Percentiles rank a stretch among this genome's conserved stretches.
Evolutionary conservation across 2,329 filamentous ascomycete species (phyloP).

Genomic region (Fusarium sp.): DNA sequence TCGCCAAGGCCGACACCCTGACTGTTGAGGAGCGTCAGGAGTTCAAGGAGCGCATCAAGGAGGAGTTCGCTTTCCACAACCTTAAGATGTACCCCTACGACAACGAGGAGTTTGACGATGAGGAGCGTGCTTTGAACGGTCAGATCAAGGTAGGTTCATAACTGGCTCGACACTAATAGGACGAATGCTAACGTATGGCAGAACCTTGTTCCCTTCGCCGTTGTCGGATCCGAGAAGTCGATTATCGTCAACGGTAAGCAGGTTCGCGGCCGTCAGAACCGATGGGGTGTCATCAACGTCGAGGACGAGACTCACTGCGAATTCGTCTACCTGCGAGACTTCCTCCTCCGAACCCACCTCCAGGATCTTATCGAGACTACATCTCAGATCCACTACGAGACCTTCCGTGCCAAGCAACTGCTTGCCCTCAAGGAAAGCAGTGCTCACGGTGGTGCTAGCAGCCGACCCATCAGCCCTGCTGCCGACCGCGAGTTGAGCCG

Average conservation of each 20-base stretch:
- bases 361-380: constrained; percentile 99
- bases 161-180: background rate
- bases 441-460: constrained; percentile 80
- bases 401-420: constrained; percentile 99
- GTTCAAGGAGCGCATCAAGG: constrained; percentile 99
- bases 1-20: constrained; percentile 96
- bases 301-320: constrained; percentile 99
- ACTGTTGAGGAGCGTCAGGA: constrained; percentile 94
- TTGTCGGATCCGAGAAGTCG: constrained; percentile 97
- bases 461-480: constrained; percentile 90
- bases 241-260: constrained; percentile 98
- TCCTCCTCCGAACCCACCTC: constrained; percentile 96
- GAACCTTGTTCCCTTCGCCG: constrained; percentile 95
- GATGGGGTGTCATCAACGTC: constrained; percentile 99
- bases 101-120: constrained; percentile 97
- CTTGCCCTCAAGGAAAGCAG: constrained; percentile 98
- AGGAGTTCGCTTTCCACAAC: constrained; percentile 99
- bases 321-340: constrained; percentile 98
- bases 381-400: constrained; percentile 99
- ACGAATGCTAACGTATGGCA: constrained; percentile 58
- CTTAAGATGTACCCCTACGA: constrained; percentile 99
- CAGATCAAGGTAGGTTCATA: constrained; percentile 85
- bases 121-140: constrained; percentile 91
- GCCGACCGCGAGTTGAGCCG: constrained; percentile 96
- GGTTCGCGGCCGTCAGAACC: constrained; percentile 97